Base-by-base conservation (phyloP, 805 yeast genomes). In the Metschnikowia cerradonensis region DNA sequence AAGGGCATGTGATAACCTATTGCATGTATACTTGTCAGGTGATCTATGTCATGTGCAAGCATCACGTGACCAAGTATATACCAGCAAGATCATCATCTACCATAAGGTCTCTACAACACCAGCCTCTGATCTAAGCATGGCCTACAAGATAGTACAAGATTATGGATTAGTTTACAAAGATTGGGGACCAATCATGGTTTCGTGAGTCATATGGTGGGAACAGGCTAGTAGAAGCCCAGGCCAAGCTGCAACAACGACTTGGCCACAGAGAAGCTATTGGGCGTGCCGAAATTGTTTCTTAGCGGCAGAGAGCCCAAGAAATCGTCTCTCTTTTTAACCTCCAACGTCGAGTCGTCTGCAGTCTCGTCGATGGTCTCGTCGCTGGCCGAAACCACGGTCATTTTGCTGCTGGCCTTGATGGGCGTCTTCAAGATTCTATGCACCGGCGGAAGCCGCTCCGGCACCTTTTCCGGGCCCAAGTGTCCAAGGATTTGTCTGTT, bases 191-290 rank as follows among this genome's bases (percentile, higher is more conserved):
- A 33, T 13, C 37, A 14, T 32, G 36, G 30, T 23, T 14, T 32
- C 45, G 38, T 42, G 45, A 42, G 20, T 42, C 45, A 32, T 41
- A 41, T 20, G 22, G 41, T 14, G 41, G 41, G 13, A 11, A 8
- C 3, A 11, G 45, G 45, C 45, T 37, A 57, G 55, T 53, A 60
- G 49, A 58, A 58, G 41, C 67, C 65, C 61, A 56, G 60, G 32
- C 78, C 77, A 57, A 73, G 68, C 60, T 71, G 77, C 51, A 73
- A 67, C 57, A 73, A 71, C 20, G 76, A 71, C 59, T 72, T 73
- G 36, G 78, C 78, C 49, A 73, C 76, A 45, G 71, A 66, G 52
- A 73, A 73, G 47, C 75, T 69, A 60, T 71, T 73, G 46, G 78
- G 78, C 19, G 78, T 73, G n/a, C 75, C 75, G 48, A 72, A 70